Conservation (phyloP, 805 yeast species). For the Candida gorgasii region DNA sequence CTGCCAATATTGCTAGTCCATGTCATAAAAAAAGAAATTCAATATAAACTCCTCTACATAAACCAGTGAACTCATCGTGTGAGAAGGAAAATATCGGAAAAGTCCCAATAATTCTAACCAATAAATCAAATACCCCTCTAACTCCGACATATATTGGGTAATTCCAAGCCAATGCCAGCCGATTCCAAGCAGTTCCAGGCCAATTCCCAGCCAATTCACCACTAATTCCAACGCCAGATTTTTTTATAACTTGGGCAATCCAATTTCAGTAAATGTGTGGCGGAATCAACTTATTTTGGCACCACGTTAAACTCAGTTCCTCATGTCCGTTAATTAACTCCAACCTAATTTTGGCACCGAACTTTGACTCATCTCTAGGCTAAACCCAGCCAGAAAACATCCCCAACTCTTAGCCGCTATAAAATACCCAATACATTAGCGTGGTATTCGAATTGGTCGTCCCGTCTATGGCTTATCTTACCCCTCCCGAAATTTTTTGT, state of each 20-base stretch:
- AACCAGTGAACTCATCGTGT: slow-evolving; percentile 3
- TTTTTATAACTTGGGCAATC: too few species aligned
- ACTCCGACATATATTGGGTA: not conserved
- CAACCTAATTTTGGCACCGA: not conserved
- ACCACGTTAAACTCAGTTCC: not conserved
- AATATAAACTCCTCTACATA: not conserved
- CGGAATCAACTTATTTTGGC: not conserved
- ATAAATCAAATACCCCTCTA: not conserved
- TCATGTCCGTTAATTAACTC: slow-evolving; percentile 3
- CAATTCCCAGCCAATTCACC: too few species aligned
- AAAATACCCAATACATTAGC: not conserved
- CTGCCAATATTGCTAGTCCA: too few species aligned
- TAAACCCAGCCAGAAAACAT: too few species aligned
- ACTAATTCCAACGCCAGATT: too few species aligned
- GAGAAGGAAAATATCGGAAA: slow-evolving; percentile 5
- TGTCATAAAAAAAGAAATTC: too few species aligned
- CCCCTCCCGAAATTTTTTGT: slow-evolving; percentile 3
- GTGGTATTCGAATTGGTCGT: not conserved
- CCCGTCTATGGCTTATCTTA: not conserved
- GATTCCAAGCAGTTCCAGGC: too few species aligned
- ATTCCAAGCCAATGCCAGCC: not conserved
- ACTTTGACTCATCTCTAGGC: not conserved
- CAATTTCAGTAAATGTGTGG: not conserved
- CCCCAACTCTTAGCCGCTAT: too few species aligned
- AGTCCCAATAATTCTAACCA: slow-evolving; percentile 1